Evolutionary conservation across 1,284 basidiomycete genomes (phyloP), one percentile per base, ranked within the genome.

Genomic region (Puccinia polysora): DNA sequence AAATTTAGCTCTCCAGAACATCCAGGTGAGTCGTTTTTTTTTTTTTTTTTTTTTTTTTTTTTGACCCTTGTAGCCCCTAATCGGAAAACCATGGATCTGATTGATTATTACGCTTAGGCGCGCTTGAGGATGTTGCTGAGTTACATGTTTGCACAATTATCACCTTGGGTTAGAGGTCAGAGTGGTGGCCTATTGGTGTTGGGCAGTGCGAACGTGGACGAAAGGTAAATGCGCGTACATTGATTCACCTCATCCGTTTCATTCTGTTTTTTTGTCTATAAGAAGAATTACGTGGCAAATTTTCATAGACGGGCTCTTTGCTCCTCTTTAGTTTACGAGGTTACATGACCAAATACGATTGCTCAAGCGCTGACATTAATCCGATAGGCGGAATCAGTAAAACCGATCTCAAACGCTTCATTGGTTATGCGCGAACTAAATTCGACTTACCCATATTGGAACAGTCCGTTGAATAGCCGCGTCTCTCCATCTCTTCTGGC

Each of bases 101-200:
- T 49, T 8, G 5, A 7, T 36, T 58, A 36, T 36, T 23, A 2
- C 47, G 15, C 0, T 43, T n/a, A 71, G 68, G 68, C 68, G 43
- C 55, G 68, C 12, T 63, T 71, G 50, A 62, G 68, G 59, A 71
- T 71, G 68, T 32, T 71, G 36, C n/a, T 71, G 38, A 62, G 58
- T n/a, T 71, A 71, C 43, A 62, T 71, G 58, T 71, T 71, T 71
- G 68, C 68, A 4, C 68, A 71, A 60, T 40, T 71, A 36, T 71
- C 59, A 18, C 68, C 68, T 32, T 71, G 68, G 68, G 68, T 71
- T 18, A 52, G 59, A 47, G 68, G 68, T 20, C n/a, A 34, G 1
- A 63, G 52, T 55, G 68, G 68, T 32, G 59, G 68, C 34, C 59
- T 71, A 20, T 55, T 71, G 28, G 68, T 71, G 34, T 55, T 71